Conservation (phyloP, 768 basidiomycete genomes). For the Mycena amicta region DNA sequence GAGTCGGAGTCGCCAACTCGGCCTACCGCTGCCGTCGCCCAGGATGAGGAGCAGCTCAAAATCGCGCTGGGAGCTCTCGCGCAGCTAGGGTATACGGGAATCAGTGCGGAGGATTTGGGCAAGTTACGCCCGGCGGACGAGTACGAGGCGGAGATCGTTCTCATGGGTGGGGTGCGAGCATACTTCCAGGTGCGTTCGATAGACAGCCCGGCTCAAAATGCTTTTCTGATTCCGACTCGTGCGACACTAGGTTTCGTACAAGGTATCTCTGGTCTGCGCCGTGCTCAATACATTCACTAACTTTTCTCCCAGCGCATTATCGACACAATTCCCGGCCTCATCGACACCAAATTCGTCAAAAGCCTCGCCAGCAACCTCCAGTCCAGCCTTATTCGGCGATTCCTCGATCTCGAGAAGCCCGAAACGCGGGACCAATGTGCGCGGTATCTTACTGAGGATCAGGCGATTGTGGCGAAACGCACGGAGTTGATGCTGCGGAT, state of each 20-base stretch:
- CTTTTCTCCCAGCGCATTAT: slow-evolving; percentile 31
- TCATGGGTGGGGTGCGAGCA: slow-evolving; percentile 33
- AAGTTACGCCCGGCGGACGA: slow-evolving; percentile 23
- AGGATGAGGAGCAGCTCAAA: not conserved
- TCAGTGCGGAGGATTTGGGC: slow-evolving; percentile 21
- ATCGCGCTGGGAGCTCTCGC: slow-evolving; percentile 23
- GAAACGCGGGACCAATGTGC: slow-evolving; percentile 27
- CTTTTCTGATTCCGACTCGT: not conserved
- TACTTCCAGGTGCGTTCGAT: slow-evolving; percentile 35
- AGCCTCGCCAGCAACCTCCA: slow-evolving; percentile 20
- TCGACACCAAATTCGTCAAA: slow-evolving; percentile 20
- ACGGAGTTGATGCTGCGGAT: slow-evolving; percentile 26
- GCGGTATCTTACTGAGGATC: slow-evolving; percentile 41
- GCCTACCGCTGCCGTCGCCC: no score
- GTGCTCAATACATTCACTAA: no score
- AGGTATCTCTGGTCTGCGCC: not conserved
- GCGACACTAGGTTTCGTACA: not conserved
- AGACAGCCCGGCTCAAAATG: not conserved
- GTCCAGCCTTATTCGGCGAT: slow-evolving; percentile 22
- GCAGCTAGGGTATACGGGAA: slow-evolving; percentile 10
- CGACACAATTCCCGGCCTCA: slow-evolving; percentile 32
- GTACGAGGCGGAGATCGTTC: slow-evolving; percentile 32
- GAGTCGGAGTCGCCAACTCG: no score
- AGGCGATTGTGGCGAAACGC: slow-evolving; percentile 29
- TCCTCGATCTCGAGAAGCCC: slow-evolving; percentile 24